Percentiles rank a stretch among this genome's conserved stretches.
phyloP scores from a whole-genome alignment of 1,284 basidiomycete species.

The Trametes polyzona region DNA sequence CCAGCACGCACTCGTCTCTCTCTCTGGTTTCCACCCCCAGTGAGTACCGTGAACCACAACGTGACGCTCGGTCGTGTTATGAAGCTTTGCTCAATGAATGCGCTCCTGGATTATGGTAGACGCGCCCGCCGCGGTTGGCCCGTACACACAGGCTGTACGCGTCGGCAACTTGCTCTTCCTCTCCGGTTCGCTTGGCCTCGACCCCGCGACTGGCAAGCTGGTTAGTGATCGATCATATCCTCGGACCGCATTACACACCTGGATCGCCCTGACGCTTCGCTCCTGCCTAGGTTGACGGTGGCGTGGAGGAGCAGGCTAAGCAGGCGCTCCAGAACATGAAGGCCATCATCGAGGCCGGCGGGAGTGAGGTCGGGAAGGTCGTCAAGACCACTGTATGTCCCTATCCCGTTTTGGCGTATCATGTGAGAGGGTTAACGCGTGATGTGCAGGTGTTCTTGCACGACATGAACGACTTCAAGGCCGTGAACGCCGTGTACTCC shows the following conservation, averaged over 20 bases:
- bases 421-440: neutral
- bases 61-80: too few species aligned
- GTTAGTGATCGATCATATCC: too few species aligned
- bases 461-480: conserved; percentile 88
- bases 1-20: conserved; percentile 54
- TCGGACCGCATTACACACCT: too few species aligned
- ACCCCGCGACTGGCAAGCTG: conserved; percentile 76
- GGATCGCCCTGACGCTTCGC: too few species aligned
- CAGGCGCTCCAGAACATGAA: conserved; percentile 90
- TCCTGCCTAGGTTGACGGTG: conserved; percentile 64
- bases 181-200: conserved; percentile 89
- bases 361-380: conserved; percentile 76
- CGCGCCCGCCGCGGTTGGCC: conserved; percentile 87
- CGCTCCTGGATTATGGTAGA: too few species aligned
- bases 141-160: conserved; percentile 90
- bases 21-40: conserved; percentile 57
- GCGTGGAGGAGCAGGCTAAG: conserved; percentile 82
- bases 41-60: conserved; percentile 37
- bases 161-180: conserved; percentile 86
- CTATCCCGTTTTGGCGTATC: neutral
- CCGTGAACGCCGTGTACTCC: conserved; percentile 82
- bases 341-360: conserved; percentile 83
- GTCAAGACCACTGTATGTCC: conserved; percentile 81
- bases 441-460: conserved; percentile 85
- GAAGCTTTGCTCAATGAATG: too few species aligned